Conservation (phyloP, 495 filamentous ascomycete species). For the Cryomyces antarcticus region DNA sequence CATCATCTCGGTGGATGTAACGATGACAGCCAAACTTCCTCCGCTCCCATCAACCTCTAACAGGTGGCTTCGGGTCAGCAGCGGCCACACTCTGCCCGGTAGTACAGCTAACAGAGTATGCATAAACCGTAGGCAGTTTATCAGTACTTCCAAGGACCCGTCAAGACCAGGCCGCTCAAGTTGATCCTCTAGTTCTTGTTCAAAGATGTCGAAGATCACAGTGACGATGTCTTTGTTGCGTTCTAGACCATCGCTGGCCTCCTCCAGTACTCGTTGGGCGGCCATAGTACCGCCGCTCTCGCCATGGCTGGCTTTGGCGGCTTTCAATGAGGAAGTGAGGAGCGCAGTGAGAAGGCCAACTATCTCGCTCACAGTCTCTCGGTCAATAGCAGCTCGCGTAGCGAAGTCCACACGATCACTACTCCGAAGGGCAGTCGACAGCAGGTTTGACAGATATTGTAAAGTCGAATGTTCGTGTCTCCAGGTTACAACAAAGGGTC, state of each 20-base stretch:
- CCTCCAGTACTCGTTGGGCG: conserved; percentile 34
- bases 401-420: conserved; percentile 10
- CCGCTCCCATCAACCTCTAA: conserved; percentile 52
- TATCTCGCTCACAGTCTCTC: conserved; percentile 38
- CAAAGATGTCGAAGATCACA: conserved; percentile 68
- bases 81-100: conserved; percentile 73
- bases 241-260: conserved; percentile 52
- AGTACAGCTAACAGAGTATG: conserved; percentile 45
- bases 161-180: conserved; percentile 30
- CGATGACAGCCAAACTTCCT: conserved; percentile 49
- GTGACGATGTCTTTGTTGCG: conserved; percentile 58
- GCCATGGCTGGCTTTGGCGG: conserved; percentile 12
- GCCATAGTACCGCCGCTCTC: conserved; percentile 24
- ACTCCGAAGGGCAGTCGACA: conserved; percentile 21
- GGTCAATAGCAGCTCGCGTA: conserved; percentile 10
- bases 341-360: conserved; percentile 38
- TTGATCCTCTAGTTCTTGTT: conserved; percentile 47
- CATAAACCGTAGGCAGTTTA: conserved; percentile 62
- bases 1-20: conserved; percentile 55
- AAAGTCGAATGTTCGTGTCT: conserved; percentile 57
- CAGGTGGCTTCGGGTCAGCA: conserved; percentile 58
- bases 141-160: conserved; percentile 35
- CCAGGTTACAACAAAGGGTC: conserved; percentile 44
- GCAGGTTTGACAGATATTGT: conserved; percentile 52
- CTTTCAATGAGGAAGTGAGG: conserved; percentile 25